phyloP scores from a whole-genome alignment of 768 basidiomycete species.

The Cyclocybe cylindracea region DNA sequence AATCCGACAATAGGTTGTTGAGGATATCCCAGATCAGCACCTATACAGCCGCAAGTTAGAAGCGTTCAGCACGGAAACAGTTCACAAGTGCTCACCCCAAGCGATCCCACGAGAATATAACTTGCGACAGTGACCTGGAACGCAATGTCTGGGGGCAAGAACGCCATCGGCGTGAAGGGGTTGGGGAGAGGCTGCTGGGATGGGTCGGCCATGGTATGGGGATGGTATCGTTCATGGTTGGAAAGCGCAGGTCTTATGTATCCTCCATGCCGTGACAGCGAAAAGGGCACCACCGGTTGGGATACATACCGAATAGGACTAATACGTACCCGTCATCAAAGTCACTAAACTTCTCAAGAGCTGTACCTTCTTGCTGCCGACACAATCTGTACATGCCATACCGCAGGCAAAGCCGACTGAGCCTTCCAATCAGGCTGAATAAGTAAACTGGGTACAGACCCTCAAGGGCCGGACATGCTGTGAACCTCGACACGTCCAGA shows the following conservation, averaged over 20 bases:
- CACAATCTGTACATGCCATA: too few relatives aligned
- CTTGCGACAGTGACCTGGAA: constrained; percentile 6
- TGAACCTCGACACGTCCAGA: too few relatives aligned
- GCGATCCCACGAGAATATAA: constrained; percentile 7
- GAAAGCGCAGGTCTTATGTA: too few relatives aligned
- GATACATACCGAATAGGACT: too few relatives aligned
- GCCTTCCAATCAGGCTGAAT: too few relatives aligned
- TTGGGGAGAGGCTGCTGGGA: constrained; percentile 10
- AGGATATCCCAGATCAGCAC: constrained; percentile 30
- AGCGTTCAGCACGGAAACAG: background rate
- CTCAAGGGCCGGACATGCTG: too few relatives aligned
- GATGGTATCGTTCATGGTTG: too few relatives aligned
- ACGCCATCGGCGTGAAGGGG: constrained; percentile 11
- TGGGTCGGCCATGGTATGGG: constrained; percentile 7
- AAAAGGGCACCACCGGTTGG: too few relatives aligned
- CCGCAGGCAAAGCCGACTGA: too few relatives aligned
- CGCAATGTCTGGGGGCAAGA: constrained; percentile 11
- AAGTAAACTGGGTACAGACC: too few relatives aligned
- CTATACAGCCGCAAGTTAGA: constrained; percentile 6
- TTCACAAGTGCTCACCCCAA: constrained; percentile 6
- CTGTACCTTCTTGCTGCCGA: background rate
- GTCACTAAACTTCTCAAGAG: background rate
- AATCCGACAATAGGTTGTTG: constrained; percentile 21
- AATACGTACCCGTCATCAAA: too few relatives aligned
- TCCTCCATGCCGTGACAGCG: too few relatives aligned